phyloP scores from a whole-genome alignment of 2,329 filamentous ascomycete species.

The Phaeosphaeria sp. region DNA sequence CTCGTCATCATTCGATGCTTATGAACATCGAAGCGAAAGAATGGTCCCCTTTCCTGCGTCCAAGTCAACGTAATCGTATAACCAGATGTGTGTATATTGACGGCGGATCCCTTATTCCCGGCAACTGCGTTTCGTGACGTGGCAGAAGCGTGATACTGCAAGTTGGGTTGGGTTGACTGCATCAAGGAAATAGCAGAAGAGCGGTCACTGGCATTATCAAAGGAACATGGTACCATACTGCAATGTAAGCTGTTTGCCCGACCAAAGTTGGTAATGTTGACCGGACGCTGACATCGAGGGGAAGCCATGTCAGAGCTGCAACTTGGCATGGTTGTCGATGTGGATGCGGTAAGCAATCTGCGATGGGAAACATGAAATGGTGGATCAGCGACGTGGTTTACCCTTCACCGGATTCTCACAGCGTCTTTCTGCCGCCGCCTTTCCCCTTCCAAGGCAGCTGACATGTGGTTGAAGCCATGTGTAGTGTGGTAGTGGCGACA shows the following conservation, averaged over 20 bases:
- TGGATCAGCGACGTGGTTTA: not conserved
- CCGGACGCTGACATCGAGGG: conserved; percentile 1
- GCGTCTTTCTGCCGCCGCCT: not conserved
- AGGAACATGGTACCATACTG: not conserved
- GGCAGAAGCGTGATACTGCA: not conserved
- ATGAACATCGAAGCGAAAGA: not conserved
- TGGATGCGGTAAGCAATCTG: not conserved
- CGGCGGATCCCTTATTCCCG: not conserved
- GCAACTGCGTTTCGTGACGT: not conserved
- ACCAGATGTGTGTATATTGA: not conserved
- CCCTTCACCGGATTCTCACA: not conserved
- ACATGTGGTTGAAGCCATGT: not conserved
- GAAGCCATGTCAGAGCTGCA: not conserved
- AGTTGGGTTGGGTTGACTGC: not conserved
- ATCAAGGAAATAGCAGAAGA: not conserved
- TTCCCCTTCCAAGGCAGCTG: not conserved
- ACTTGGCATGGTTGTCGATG: not conserved
- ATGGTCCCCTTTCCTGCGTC: not conserved
- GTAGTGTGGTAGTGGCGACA: not conserved
- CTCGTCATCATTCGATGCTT: not conserved
- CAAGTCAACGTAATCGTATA: not conserved
- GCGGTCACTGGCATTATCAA: not conserved
- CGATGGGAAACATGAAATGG: not conserved
- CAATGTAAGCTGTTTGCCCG: not conserved
- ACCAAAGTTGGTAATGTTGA: not conserved